A percentile compares a stretch with the other conserved stretches of the same genome.
phyloP scores from a whole-genome alignment of 495 filamentous ascomycete species.

The Stereocaulon alpinum region DNA sequence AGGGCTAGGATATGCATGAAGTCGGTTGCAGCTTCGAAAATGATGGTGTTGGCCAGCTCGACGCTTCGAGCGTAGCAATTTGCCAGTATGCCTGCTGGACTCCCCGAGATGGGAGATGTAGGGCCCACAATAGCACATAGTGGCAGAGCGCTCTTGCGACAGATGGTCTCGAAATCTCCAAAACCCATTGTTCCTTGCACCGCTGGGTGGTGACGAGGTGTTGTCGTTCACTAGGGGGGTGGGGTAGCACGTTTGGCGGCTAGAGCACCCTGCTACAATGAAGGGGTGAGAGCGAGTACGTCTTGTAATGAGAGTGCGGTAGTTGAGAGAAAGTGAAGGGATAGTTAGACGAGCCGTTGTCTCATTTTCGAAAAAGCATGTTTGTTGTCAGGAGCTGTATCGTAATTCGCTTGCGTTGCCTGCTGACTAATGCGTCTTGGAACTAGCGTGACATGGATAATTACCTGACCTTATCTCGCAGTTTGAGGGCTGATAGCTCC shows the following conservation, averaged over 20 bases:
- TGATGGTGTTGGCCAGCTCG: slow-evolving; percentile 94
- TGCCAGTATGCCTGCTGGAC: slow-evolving; percentile 64
- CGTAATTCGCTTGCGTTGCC: background rate
- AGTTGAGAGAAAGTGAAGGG: background rate
- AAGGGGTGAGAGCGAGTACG: slow-evolving; percentile 2
- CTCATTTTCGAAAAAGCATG: background rate
- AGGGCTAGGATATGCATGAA: slow-evolving; percentile 90
- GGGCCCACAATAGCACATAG: slow-evolving; percentile 78
- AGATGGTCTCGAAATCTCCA: slow-evolving; percentile 81
- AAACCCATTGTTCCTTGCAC: slow-evolving; percentile 60
- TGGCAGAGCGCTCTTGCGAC: slow-evolving; percentile 72
- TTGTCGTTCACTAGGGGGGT: slow-evolving; percentile 2
- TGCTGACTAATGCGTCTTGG: background rate
- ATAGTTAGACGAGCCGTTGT: background rate
- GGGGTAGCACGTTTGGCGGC: slow-evolving; percentile 1
- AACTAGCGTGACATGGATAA: background rate
- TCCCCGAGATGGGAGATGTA: slow-evolving; percentile 49
- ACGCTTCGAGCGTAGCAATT: slow-evolving; percentile 92
- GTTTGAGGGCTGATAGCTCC: no score
- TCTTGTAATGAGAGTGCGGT: background rate
- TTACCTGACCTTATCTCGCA: no score
- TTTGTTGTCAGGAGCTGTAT: background rate
- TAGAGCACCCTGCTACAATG: background rate
- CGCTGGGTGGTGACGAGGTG: slow-evolving; percentile 14
- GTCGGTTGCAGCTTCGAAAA: slow-evolving; percentile 85